These are phyloP conservation scores for Aureobasidium sp. DNA, from an alignment of 2,329 filamentous ascomycete genomes.

Conservation along the genomic window DNA sequence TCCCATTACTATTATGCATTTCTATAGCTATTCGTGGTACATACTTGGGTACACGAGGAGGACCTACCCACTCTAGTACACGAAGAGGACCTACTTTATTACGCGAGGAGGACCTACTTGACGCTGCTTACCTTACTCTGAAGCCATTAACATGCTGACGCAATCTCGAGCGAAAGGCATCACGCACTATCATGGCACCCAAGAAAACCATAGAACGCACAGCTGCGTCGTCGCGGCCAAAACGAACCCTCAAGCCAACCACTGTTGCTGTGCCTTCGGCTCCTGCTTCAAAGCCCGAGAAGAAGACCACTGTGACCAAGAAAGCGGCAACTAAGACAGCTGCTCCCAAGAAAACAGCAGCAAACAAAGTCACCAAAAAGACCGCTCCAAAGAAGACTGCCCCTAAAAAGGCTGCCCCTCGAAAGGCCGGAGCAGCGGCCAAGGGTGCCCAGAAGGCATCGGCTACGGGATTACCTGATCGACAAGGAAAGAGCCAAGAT, in stretches of 20 bases:
- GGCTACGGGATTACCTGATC: background rate
- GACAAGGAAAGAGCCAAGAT: background rate
- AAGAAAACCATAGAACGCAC: background rate
- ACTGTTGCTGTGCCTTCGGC: background rate
- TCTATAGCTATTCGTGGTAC: background rate
- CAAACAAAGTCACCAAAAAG: slow-evolving; percentile 3
- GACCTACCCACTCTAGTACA: background rate
- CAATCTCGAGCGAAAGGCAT: background rate
- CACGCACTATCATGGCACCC: background rate
- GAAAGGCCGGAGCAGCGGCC: background rate
- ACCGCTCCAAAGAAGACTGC: background rate
- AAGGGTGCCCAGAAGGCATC: background rate
- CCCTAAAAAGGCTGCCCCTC: background rate
- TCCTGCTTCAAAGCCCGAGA: background rate
- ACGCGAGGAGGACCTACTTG: background rate
- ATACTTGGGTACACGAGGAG: background rate
- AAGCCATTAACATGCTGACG: background rate
- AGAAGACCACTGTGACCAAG: slow-evolving; percentile 9
- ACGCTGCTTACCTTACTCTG: background rate
- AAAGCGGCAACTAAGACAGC: slow-evolving; percentile 17
- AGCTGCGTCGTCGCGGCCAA: background rate
- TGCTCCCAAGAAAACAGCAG: slow-evolving; percentile 14
- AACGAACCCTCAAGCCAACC: background rate
- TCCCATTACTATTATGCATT: background rate
- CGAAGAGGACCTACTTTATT: background rate